phyloP scores from a whole-genome alignment of 345 rosid species.

The Syzygium aqueum region DNA sequence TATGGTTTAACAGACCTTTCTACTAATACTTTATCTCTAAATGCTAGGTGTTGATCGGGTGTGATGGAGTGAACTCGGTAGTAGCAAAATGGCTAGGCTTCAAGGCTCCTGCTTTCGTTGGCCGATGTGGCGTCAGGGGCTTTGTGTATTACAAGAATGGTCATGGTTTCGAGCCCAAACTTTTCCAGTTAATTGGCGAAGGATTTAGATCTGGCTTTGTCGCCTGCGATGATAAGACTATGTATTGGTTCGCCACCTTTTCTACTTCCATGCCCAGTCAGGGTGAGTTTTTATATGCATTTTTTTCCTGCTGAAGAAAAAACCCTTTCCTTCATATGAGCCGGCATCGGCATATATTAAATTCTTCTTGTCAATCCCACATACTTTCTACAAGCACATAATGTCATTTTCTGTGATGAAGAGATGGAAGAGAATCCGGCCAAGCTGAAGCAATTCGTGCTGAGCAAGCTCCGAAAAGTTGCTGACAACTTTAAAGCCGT shows the following conservation, averaged over 20 bases:
- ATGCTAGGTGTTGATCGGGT: conserved; percentile 54
- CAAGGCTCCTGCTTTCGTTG: conserved; percentile 21
- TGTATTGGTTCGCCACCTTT: conserved; percentile 9
- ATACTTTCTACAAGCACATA: background rate
- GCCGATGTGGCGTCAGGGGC: conserved; percentile 39
- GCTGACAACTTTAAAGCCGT: conserved; percentile 19
- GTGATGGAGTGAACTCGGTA: conserved; percentile 66
- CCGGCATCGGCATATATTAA: background rate
- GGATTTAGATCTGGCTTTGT: conserved; percentile 39
- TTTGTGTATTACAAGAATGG: conserved; percentile 17
- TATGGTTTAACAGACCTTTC: background rate
- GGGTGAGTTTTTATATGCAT: conserved; percentile 8
- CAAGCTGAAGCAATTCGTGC: conserved; percentile 32
- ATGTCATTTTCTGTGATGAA: background rate
- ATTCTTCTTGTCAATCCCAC: background rate
- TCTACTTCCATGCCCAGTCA: conserved; percentile 3
- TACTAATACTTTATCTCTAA: background rate
- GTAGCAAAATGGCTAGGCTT: conserved; percentile 66
- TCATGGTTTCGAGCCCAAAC: conserved; percentile 32
- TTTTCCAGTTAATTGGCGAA: conserved; percentile 27
- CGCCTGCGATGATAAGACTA: conserved; percentile 31
- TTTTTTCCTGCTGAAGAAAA: background rate
- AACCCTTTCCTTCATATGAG: background rate
- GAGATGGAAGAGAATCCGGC: conserved; percentile 21
- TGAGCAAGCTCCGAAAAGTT: conserved; percentile 21